These are phyloP conservation scores for Colletotrichum lupini DNA, from an alignment of 2,329 filamentous ascomycete genomes.

Conservation along the genomic window DNA sequence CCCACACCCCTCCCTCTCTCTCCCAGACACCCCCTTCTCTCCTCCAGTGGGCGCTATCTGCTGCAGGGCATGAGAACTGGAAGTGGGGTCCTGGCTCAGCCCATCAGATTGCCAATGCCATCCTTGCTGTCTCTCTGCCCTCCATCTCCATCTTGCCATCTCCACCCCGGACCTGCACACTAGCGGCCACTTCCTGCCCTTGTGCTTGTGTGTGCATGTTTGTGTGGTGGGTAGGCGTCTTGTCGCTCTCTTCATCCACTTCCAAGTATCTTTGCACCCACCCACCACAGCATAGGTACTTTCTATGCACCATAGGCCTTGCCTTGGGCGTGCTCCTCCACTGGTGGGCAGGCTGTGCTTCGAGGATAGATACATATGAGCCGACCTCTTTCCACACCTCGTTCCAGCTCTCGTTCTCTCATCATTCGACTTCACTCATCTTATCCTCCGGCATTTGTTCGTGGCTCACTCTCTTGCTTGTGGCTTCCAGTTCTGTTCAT, in stretches of 20 bases:
- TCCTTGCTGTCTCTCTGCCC: constrained; percentile 28
- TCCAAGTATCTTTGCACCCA: constrained; percentile 10
- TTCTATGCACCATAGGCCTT: constrained; percentile 16
- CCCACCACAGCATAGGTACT: constrained; percentile 2
- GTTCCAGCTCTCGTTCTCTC: constrained; percentile 24
- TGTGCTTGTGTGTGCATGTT: constrained; percentile 27
- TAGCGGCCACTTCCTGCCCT: constrained; percentile 31
- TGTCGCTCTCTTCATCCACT: constrained; percentile 6
- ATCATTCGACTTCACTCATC: constrained; percentile 38
- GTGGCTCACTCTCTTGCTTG: constrained; percentile 27
- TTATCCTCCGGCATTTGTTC: constrained; percentile 24
- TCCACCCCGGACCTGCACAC: constrained; percentile 27
- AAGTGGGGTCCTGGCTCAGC: constrained; percentile 32
- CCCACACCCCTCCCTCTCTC: neutral
- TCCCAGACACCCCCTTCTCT: neutral
- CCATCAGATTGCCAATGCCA: constrained; percentile 30
- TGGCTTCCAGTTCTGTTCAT: constrained; percentile 26
- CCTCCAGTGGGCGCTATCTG: constrained; percentile 21
- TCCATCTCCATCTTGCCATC: constrained; percentile 28
- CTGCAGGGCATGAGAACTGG: constrained; percentile 33
- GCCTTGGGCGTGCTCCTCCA: constrained; percentile 21
- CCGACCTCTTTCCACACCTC: constrained; percentile 36
- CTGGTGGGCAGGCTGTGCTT: constrained; percentile 36
- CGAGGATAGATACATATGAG: constrained; percentile 38
- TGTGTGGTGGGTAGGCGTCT: constrained; percentile 13